A percentile compares a stretch with the other conserved stretches of the same genome.
Conservation (phyloP, 2,329 filamentous ascomycete species). For the Esteya vermicola region DNA sequence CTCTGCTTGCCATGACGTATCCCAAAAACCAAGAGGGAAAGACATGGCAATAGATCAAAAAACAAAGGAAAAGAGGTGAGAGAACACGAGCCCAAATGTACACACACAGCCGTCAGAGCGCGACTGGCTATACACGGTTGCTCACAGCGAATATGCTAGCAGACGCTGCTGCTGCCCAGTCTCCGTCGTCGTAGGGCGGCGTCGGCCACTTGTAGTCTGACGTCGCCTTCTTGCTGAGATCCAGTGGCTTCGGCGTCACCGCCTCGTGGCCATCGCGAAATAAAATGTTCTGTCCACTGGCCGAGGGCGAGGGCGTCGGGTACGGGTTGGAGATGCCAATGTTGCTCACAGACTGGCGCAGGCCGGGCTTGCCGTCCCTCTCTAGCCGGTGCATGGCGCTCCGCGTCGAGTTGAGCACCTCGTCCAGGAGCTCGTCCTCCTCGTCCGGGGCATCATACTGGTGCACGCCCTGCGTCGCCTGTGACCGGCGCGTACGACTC, state of each 20-base stretch:
- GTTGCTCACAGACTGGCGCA: slow-evolving; percentile 52
- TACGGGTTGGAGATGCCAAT: slow-evolving; percentile 47
- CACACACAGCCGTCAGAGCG: no score
- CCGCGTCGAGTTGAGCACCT: slow-evolving; percentile 67
- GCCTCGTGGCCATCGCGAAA: slow-evolving; percentile 54
- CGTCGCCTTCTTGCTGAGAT: slow-evolving; percentile 45
- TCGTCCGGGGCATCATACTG: slow-evolving; percentile 92
- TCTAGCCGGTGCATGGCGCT: slow-evolving; percentile 60
- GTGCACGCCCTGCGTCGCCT: slow-evolving; percentile 61
- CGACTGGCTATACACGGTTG: slow-evolving; percentile 36
- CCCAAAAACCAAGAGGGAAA: neutral
- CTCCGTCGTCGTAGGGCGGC: slow-evolving; percentile 83
- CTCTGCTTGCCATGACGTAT: neutral
- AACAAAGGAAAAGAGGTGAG: neutral
- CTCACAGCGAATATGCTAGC: slow-evolving; percentile 68
- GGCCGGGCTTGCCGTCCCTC: slow-evolving; percentile 31
- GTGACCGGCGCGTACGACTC: slow-evolving; percentile 64
- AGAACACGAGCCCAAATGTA: no score
- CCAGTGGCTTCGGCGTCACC: slow-evolving; percentile 54
- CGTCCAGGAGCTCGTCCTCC: slow-evolving; percentile 89
- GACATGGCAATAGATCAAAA: neutral
- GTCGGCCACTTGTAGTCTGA: slow-evolving; percentile 81
- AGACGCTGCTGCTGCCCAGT: slow-evolving; percentile 75
- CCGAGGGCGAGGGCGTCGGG: slow-evolving; percentile 59
- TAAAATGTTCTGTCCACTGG: slow-evolving; percentile 62